Conservation (phyloP, 1,284 basidiomycete species). For the Microbotryomycetes sp. region DNA sequence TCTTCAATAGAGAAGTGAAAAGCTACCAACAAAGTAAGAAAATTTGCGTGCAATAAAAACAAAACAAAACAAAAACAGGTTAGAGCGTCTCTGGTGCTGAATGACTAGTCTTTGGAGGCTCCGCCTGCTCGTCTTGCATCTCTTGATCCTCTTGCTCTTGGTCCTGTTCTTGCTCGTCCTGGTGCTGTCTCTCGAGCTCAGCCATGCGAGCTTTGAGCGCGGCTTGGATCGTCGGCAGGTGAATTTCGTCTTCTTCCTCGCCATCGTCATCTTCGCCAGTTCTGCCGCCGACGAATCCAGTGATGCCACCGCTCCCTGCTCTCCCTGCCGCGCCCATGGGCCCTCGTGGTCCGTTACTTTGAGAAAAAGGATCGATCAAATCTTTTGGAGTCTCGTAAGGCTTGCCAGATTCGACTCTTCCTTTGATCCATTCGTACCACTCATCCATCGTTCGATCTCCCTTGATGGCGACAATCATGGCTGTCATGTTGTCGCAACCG, state of each 20-base stretch:
- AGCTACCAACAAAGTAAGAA: too few relatives aligned
- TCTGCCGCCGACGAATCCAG: background rate
- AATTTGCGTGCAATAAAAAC: background rate
- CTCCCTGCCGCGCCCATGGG: conserved; percentile 14
- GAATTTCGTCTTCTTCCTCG: conserved; percentile 20
- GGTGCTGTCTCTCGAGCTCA: conserved; percentile 24
- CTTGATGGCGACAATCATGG: conserved; percentile 82
- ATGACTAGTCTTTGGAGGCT: background rate
- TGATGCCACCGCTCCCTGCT: conserved; percentile 5
- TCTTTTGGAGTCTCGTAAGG: conserved; percentile 64
- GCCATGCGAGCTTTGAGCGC: conserved; percentile 29
- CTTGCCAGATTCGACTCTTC: conserved; percentile 68
- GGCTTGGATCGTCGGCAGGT: conserved; percentile 28
- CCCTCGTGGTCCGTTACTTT: conserved; percentile 22
- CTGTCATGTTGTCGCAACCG: conserved; percentile 99
- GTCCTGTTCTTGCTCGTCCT: conserved; percentile 5
- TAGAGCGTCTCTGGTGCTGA: background rate
- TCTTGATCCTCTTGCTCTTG: background rate
- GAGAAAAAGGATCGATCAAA: conserved; percentile 56
- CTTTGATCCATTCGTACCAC: conserved; percentile 87
- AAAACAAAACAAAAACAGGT: background rate
- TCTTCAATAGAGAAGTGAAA: too few relatives aligned
- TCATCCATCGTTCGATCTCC: conserved; percentile 80
- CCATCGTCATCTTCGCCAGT: conserved; percentile 7
- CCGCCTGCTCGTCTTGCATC: background rate